Conservation (phyloP, 352 stramenopile species). For the Pythium dissotocum region DNA sequence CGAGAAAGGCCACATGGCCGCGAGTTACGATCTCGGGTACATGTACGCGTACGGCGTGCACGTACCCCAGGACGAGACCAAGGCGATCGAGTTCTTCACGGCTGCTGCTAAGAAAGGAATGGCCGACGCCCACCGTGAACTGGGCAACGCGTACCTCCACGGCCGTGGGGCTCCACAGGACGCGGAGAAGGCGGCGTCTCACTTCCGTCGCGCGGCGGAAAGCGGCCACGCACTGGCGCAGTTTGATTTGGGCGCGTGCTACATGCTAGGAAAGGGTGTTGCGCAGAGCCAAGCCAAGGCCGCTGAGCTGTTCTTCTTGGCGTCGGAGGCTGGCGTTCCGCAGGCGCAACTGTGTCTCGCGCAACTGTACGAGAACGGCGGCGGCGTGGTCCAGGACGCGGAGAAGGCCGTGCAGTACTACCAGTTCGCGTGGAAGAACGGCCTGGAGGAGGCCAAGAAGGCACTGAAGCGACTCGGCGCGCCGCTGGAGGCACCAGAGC, state of each 20-base stretch:
- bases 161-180: constrained; percentile 38
- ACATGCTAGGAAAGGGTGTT: constrained; percentile 71
- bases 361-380: constrained; percentile 70
- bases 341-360: constrained; percentile 77
- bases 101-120: constrained; percentile 60
- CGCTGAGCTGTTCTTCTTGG: constrained; percentile 70
- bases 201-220: constrained; percentile 67
- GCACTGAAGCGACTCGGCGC: constrained; percentile 56
- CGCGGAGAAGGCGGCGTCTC: constrained; percentile 38
- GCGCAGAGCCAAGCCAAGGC: constrained; percentile 51
- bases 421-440: constrained; percentile 56
- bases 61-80: constrained; percentile 54
- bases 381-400: constrained; percentile 45
- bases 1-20: constrained; percentile 62
- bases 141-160: constrained; percentile 58
- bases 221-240: constrained; percentile 58
- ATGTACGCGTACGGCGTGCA: constrained; percentile 77
- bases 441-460: constrained; percentile 48
- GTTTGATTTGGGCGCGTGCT: constrained; percentile 83
- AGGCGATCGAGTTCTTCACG: constrained; percentile 59
- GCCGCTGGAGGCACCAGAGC: constrained; percentile 30
- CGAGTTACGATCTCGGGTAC: constrained; percentile 72
- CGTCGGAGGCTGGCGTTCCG: constrained; percentile 58
- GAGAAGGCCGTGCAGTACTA: constrained; percentile 82
- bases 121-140: constrained; percentile 63